Evolutionary conservation across 495 filamentous ascomycete species (phyloP).

Genomic region (Hypoxylon fuscum): DNA sequence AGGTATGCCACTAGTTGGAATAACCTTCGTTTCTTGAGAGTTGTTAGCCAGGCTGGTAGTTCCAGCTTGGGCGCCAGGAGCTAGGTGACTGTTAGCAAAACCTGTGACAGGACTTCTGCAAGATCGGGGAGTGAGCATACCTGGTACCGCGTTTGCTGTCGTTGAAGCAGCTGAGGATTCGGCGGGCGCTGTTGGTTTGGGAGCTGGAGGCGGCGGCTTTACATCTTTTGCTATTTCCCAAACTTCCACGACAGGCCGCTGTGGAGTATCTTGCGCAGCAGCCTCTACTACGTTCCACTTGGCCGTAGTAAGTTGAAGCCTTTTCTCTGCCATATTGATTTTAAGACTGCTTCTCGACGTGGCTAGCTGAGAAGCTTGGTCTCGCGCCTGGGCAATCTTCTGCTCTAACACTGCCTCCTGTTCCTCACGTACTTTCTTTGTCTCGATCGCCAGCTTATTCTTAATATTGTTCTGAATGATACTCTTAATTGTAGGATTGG

Average conservation of each 20-base stretch:
- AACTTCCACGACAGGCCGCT: slow-evolving; percentile 81
- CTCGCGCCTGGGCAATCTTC: slow-evolving; percentile 59
- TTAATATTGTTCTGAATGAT: slow-evolving; percentile 76
- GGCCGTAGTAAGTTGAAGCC: slow-evolving; percentile 66
- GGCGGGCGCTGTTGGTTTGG: slow-evolving; percentile 45
- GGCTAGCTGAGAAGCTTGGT: slow-evolving; percentile 63
- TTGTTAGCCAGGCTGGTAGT: slow-evolving; percentile 31
- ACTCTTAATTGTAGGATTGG: slow-evolving; percentile 68
- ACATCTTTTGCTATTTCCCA: slow-evolving; percentile 80
- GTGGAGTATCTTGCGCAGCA: slow-evolving; percentile 83
- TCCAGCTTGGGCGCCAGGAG: slow-evolving; percentile 24
- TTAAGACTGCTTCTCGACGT: slow-evolving; percentile 73
- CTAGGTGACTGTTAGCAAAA: slow-evolving; percentile 37
- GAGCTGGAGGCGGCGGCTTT: slow-evolving; percentile 65
- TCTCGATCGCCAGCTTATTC: slow-evolving; percentile 63
- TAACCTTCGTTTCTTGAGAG: slow-evolving; percentile 34
- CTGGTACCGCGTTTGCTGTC: slow-evolving; percentile 40
- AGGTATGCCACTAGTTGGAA: slow-evolving; percentile 36
- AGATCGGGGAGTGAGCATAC: slow-evolving; percentile 33
- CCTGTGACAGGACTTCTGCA: background rate
- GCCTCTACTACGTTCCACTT: slow-evolving; percentile 82
- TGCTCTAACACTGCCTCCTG: slow-evolving; percentile 59
- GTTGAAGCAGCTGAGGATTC: slow-evolving; percentile 43
- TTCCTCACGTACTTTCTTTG: slow-evolving; percentile 66
- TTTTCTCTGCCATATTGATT: slow-evolving; percentile 82